Base-by-base conservation (phyloP, 2,329 filamentous ascomycete species). In the Colletotrichum magnum region DNA sequence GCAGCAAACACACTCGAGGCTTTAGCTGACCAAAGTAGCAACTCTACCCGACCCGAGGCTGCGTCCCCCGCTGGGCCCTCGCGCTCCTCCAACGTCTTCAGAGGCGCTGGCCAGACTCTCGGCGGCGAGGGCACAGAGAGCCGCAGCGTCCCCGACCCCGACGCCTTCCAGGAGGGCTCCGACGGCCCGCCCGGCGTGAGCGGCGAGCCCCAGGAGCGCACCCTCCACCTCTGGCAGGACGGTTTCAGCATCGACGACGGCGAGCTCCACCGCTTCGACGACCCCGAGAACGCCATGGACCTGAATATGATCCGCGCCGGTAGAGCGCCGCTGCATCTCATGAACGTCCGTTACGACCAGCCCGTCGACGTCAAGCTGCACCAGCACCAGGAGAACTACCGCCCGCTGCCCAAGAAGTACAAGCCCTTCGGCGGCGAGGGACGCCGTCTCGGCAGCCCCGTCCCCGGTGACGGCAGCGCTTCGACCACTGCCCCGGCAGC, bases 231-330 rank as follows among this genome's bases (percentile, higher is more conserved):
- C 52, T 97, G 94, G 94, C 87, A 88, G 50, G 91, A 97, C 76
- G 94, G 94, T 15, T 95, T 96, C 82, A 95, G 93, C 72, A 90
- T 97, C 70, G 93, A 95, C 69, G 93, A 96, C 75, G 94, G 94
- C 32, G 88, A 90, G 54, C 88, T 96, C 45, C 90, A 88, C 77
- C 89, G 93, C 64, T 95, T 93, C 76, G 92, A 95, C 75, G 93
- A 96, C 78, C 93, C 93, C 0, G 87, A 86, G 36, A 94, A 95
- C 77, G 88, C 90, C 36, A 85, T 86, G 58, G 92, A 92, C 61
- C 84, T 96, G 52, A 85, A 89, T 67, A 91, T 94, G 86, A 96
- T 96, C 75, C 89, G 93, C 69, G 86, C 88, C 21, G 93, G 93
- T 9, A 89, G 92, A 18, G 93, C 93, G 0, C 93, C 93, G 6